Base-by-base conservation (phyloP, 179 eudicot species). In the Actinidia polygama region DNA sequence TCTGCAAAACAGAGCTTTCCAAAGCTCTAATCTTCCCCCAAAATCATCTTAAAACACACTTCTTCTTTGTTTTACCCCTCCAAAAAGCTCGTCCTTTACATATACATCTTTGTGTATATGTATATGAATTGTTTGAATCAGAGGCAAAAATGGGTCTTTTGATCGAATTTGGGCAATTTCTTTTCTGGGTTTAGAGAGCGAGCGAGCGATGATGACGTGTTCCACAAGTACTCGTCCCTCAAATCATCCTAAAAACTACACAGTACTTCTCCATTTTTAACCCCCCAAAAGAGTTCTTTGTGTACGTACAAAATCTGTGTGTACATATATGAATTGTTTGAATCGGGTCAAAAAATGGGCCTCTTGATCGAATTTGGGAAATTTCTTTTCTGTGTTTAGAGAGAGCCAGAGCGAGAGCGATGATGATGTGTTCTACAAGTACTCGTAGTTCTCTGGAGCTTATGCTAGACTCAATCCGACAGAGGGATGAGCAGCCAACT, bases 371-470 rank as follows among this genome's bases (percentile, higher is more conserved):
- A 47, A 18, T 82, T 62, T 49, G 54, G 53, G 3, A 21, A 36
- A 26, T 73, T 61, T 9, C 24, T 12, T 24, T 69, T 24, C 10
- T 77, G 77, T 77, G 81, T 68, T 66, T 67, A 9, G 70, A 24
- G 18, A 26, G 9, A 6, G 47, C n/a, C n/a, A 40, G 44, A 40
- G 44, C 1, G 44, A 40, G 44, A 40, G 44, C 19, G 46, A 68
- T 68, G 77, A 79, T 63, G 82, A 75, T 47, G 77, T 80, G 76
- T n/a, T 80, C 86, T 0, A 85, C 89, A 88, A 44, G 75, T n/a
- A 82, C 85, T 71, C 83, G 85, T n/a, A 89, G 91, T 83, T 85
- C 91, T 6, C 75, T 89, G 83, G 92, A 89, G 82, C 86, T 86
- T 51, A 89, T 89, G 92, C 85, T 89, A 59, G 89, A 89, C 23